Percentiles rank a stretch among this genome's conserved stretches.
Conservation (phyloP, 257 asterid genomes). For the Parsonsia alboflavescens region DNA sequence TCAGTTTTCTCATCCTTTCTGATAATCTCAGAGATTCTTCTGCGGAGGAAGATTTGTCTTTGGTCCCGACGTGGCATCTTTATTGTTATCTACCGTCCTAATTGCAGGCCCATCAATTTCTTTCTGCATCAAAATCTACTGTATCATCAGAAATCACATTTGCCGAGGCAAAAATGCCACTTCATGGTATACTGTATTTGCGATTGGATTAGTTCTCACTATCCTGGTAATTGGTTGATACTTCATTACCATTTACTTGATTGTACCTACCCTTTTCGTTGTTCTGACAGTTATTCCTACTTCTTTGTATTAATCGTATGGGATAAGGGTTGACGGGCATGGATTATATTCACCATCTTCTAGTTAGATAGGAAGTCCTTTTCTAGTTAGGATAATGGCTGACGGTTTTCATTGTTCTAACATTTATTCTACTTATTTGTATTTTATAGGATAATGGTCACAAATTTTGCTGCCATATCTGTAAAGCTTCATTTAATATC, state of each 20-base stretch:
- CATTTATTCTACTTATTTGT: too few species aligned
- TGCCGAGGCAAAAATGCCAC: conserved; percentile 33
- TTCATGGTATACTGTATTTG: conserved; percentile 60
- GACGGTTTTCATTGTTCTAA: too few species aligned
- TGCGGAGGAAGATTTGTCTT: conserved; percentile 89
- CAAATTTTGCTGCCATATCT: not conserved
- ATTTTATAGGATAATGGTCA: too few species aligned
- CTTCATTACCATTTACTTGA: not conserved
- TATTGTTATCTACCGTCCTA: conserved; percentile 52
- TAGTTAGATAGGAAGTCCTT: not conserved
- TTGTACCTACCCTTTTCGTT: not conserved
- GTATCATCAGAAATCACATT: conserved; percentile 31
- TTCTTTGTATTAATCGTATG: not conserved
- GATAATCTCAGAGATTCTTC: conserved; percentile 62
- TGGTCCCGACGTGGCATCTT: conserved; percentile 80
- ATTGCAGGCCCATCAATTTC: conserved; percentile 62
- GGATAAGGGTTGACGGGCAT: not conserved
- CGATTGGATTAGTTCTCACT: conserved; percentile 50
- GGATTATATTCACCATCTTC: not conserved
- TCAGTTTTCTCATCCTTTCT: conserved; percentile 15
- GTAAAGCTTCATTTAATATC: not conserved
- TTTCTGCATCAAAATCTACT: conserved; percentile 47
- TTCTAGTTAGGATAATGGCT: too few species aligned
- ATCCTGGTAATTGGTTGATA: conserved; percentile 41
- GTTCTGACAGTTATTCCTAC: not conserved